A percentile compares a stretch with the other conserved stretches of the same genome.
Evolutionary conservation across 805 yeast genomes (phyloP).

Genomic region (Zygotorulaspora danielsina): DNA sequence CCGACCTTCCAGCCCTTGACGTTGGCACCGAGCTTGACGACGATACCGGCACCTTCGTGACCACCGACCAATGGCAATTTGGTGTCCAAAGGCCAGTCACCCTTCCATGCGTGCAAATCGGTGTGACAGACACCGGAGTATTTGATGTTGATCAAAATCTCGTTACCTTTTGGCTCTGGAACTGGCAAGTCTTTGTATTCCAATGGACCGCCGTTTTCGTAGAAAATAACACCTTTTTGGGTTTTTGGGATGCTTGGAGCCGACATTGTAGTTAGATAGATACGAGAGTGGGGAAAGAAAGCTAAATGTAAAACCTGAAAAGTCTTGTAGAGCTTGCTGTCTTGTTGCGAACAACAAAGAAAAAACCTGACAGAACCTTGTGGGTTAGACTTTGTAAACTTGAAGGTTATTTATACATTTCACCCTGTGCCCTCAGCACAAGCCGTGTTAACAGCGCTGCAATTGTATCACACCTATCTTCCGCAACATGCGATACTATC

Average conservation of each 20-base stretch:
- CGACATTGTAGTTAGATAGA: conserved; percentile 30
- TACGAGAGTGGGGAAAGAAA: too few relatives aligned
- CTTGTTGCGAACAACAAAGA: too few relatives aligned
- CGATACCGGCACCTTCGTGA: conserved; percentile 68
- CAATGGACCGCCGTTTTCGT: conserved; percentile 60
- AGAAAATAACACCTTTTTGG: conserved; percentile 69
- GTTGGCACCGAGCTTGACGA: conserved; percentile 54
- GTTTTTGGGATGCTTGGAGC: conserved; percentile 49
- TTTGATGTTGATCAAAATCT: conserved; percentile 73
- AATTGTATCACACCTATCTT: too few relatives aligned
- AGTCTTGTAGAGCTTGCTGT: background rate
- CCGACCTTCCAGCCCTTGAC: conserved; percentile 58
- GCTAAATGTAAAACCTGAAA: too few relatives aligned
- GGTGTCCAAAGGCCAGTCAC: conserved; percentile 81
- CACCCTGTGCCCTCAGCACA: background rate
- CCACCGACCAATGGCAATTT: conserved; percentile 62
- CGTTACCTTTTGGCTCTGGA: conserved; percentile 72
- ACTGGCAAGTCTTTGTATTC: conserved; percentile 72
- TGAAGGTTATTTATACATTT: conserved; percentile 2
- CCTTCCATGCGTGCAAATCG: conserved; percentile 90
- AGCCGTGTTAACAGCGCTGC: too few relatives aligned
- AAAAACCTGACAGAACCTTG: background rate
- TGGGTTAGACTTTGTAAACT: background rate
- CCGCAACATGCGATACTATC: too few relatives aligned
- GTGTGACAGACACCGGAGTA: conserved; percentile 94